These are phyloP conservation scores for Planoprotostelium fungivorum DNA, from an alignment of 78 protist genomes.

Conservation along the genomic window DNA sequence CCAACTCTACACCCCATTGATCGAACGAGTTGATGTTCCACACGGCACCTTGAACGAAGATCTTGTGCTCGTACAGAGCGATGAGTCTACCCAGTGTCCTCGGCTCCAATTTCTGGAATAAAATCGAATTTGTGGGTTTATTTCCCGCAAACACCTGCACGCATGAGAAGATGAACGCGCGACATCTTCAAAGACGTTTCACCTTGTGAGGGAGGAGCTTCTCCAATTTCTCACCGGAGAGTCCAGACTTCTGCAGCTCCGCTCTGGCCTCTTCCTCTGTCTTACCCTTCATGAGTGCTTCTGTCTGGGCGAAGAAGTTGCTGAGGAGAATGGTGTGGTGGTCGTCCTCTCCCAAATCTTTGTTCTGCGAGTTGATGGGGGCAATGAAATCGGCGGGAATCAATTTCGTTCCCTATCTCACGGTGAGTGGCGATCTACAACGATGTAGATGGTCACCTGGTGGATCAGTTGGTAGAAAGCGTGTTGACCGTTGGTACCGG, in stretches of 20 bases:
- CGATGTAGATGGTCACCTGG: conserved; percentile 8
- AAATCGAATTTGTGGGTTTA: conserved; percentile 82
- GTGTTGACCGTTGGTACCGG: conserved; percentile 98
- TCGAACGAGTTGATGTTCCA: conserved; percentile 96
- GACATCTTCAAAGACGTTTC: not conserved
- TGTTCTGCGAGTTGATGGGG: conserved; percentile 66
- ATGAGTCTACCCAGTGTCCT: conserved; percentile 76
- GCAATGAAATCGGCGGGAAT: conserved; percentile 92
- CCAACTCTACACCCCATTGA: conserved; percentile 98
- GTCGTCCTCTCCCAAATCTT: conserved; percentile 26
- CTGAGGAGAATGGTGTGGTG: conserved; percentile 88
- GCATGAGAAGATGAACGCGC: not conserved
- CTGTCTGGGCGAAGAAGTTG: conserved; percentile 95
- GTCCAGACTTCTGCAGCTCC: conserved; percentile 60
- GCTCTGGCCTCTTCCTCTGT: conserved; percentile 56
- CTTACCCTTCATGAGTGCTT: conserved; percentile 93
- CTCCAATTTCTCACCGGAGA: conserved; percentile 39
- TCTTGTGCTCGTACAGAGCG: conserved; percentile 92
- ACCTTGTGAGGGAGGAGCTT: conserved; percentile 69
- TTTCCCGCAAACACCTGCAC: conserved; percentile 82
- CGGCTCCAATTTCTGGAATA: conserved; percentile 79
- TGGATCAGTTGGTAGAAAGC: conserved; percentile 93
- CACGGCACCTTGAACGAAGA: conserved; percentile 88
- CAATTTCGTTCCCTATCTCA: conserved; percentile 78
- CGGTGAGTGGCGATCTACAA: not conserved